These are phyloP conservation scores for Aspergillus persii DNA, from an alignment of 2,329 filamentous ascomycete genomes.

Conservation along the genomic window DNA sequence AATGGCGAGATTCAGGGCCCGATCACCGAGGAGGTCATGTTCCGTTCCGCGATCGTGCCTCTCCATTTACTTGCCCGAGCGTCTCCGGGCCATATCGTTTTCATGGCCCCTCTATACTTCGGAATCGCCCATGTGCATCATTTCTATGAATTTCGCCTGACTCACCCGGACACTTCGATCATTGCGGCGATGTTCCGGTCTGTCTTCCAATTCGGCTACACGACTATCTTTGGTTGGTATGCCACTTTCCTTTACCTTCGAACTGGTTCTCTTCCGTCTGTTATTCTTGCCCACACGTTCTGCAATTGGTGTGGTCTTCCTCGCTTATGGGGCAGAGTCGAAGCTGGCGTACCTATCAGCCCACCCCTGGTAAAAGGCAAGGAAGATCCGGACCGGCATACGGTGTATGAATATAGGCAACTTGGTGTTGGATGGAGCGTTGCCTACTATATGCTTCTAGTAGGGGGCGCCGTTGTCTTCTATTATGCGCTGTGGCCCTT, in stretches of 20 bases:
- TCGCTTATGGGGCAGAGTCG: constrained; percentile 76
- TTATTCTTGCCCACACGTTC: constrained; percentile 76
- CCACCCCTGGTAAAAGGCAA: constrained; percentile 38
- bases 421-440: constrained; percentile 64
- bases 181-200: constrained; percentile 66
- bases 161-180: constrained; percentile 68
- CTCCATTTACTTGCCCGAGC: constrained; percentile 72
- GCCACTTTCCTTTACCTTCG: constrained; percentile 85
- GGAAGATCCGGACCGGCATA: constrained; percentile 31
- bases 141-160: constrained; percentile 88
- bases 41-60: constrained; percentile 81
- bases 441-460: constrained; percentile 74
- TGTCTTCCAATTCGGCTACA: constrained; percentile 82
- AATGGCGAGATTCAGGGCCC: constrained; percentile 60
- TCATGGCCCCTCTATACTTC: constrained; percentile 83
- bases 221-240: constrained; percentile 89
- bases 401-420: constrained; percentile 22
- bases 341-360: constrained; percentile 47
- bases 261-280: constrained; percentile 75
- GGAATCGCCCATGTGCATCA: constrained; percentile 93
- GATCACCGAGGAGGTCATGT: constrained; percentile 88
- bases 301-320: constrained; percentile 93
- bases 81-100: constrained; percentile 61
- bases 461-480: constrained; percentile 70
- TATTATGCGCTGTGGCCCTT: constrained; percentile 68